Percentiles rank a stretch among this genome's conserved stretches.
phyloP scores from a whole-genome alignment of 1,284 basidiomycete genomes.

The Xerocomus amazonicus region DNA sequence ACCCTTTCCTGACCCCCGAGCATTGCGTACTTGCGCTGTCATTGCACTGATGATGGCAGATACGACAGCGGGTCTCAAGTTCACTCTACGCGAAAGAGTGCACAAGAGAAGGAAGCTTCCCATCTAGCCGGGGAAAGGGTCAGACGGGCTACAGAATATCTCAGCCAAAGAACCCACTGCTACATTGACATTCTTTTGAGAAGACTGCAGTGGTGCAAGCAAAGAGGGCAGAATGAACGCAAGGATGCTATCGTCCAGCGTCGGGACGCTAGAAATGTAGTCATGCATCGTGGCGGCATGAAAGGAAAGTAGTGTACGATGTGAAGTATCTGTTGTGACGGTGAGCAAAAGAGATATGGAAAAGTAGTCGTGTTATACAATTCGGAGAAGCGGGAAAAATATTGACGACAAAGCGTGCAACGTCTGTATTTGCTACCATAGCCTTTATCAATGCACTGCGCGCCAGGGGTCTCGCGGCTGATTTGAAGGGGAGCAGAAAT shows the following conservation, averaged over 20 bases:
- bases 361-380: constrained; percentile 30
- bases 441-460: constrained; percentile 67
- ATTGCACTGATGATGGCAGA: constrained; percentile 56
- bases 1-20: constrained; percentile 19
- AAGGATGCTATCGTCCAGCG: constrained; percentile 59
- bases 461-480: constrained; percentile 68
- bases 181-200: constrained; percentile 42
- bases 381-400: constrained; percentile 62
- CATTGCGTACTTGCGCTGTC: constrained; percentile 42
- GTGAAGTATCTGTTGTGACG: constrained; percentile 33
- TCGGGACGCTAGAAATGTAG: constrained; percentile 59
- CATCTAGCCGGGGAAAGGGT: constrained; percentile 43
- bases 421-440: constrained; percentile 69
- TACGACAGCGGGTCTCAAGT: constrained; percentile 52
- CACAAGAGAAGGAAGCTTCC: constrained; percentile 69
- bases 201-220: constrained; percentile 51
- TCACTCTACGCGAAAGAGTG: constrained; percentile 60
- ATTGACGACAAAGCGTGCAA: constrained; percentile 67
- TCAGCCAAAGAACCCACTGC: constrained; percentile 42
- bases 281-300: constrained; percentile 82
- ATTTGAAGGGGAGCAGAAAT: constrained; percentile 75
- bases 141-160: neutral
- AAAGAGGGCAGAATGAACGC: constrained; percentile 62
- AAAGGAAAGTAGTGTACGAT: constrained; percentile 81
- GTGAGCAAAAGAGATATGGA: constrained; percentile 7